Evolutionary conservation across 352 stramenopile genomes (phyloP), one percentile per base, ranked within the genome.

Genomic region (Phytophthora sp.): DNA sequence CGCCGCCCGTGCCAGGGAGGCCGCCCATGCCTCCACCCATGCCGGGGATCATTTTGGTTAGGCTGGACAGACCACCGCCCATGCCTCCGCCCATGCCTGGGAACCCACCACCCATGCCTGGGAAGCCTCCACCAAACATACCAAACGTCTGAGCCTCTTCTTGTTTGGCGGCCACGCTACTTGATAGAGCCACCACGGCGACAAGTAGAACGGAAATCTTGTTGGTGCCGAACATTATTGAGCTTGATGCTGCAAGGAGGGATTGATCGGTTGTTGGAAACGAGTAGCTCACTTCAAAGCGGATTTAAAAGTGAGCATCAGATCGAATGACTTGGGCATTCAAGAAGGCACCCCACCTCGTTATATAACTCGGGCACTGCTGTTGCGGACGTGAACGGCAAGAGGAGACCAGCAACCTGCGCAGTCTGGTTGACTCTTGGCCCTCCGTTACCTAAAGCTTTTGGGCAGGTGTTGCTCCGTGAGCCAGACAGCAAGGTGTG

Each of bases 41-140:
- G 7, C 42, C 42, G 15, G 42, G 42, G 23, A 50, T 50, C 42
- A 50, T 50, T 15, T 50, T 50, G 20, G 17, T 35, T 13, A 50
- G 27, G 42, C 43, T 27, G 4, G 43, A 51, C 13, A 51, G 26
- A 12, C 43, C 43, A 13, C 42, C 42, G 12, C 41, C 41, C 8
- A 26, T 28, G 6, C 38, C 38, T 11, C 38, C 23, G 13, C 39
- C 23, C 20, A 48, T 30, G 9, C 39, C 39, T 15, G 42, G 24
- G 24, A 49, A 30, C 3, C 39, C 39, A 30, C 39, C 39, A n/a
- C 42, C 27, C 42, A 49, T 35, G 1, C 42, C 42, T 11, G 39
- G 42, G 42, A 50, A 28, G n/a, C n/a, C n/a, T n/a, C n/a, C n/a
- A 17, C 35, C 35, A 23, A 42, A 42, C 10, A 38, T 17, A 3